Conservation (phyloP, 2,329 filamentous ascomycete species). For the Blastomyces gilchristii region DNA sequence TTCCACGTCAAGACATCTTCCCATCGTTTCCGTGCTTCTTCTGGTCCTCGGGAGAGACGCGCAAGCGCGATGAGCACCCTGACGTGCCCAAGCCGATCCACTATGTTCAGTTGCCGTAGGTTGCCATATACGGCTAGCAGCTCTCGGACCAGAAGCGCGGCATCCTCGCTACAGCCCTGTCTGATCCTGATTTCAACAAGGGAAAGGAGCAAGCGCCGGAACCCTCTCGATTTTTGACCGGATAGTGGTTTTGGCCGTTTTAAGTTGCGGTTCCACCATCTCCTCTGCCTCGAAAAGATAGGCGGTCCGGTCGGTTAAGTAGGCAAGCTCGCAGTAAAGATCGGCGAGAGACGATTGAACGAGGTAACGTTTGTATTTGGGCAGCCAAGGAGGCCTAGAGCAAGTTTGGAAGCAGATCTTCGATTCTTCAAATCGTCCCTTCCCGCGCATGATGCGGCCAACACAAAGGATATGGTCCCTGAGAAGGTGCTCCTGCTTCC, state of each 20-base stretch:
- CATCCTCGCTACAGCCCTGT: neutral
- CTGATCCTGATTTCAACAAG: neutral
- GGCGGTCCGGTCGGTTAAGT: neutral
- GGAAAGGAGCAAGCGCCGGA: constrained; percentile 4
- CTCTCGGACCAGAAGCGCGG: neutral
- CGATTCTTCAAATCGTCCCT: neutral
- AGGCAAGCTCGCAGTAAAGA: constrained; percentile 6
- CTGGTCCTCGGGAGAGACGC: neutral
- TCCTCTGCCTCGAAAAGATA: neutral
- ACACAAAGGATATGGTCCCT: constrained; percentile 5
- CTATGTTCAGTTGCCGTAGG: neutral
- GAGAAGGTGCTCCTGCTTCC: constrained; percentile 1
- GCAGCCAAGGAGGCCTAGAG: neutral
- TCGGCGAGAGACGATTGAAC: constrained; percentile 5
- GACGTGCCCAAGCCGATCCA: constrained; percentile 1
- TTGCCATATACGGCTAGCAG: neutral
- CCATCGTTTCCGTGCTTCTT: neutral
- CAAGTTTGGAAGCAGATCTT: neutral
- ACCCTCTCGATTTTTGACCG: neutral
- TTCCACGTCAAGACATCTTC: neutral
- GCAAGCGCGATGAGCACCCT: neutral
- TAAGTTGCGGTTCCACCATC: neutral
- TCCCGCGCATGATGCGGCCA: constrained; percentile 4
- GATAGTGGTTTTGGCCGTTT: neutral
- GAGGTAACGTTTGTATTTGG: neutral